Conservation (phyloP, 768 basidiomycete genomes). For the Flagelloscypha sp. region DNA sequence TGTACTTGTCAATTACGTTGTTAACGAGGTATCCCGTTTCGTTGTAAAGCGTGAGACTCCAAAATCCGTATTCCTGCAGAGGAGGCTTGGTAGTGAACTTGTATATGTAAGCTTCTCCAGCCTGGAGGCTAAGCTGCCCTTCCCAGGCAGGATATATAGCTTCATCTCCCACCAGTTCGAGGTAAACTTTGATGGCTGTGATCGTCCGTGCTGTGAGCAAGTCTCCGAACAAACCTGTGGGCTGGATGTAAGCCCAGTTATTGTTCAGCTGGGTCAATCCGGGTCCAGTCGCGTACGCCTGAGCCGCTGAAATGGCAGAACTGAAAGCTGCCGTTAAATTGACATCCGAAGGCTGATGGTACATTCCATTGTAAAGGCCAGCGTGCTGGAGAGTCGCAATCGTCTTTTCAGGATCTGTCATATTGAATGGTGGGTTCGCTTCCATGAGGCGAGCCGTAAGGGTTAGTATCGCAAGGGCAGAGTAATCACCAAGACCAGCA, state of each 20-base stretch:
- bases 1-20: constrained; percentile 1
- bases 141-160: constrained; percentile 5
- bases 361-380: constrained; percentile 1
- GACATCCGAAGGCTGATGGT: constrained; percentile 3
- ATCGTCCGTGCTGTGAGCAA: constrained; percentile 3
- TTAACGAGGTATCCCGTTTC: constrained; percentile 3
- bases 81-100: constrained; percentile 7
- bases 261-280: too few species aligned
- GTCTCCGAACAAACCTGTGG: constrained; percentile 2
- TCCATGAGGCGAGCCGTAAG: constrained; percentile 6
- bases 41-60: constrained; percentile 7
- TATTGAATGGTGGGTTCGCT: constrained; percentile 2
- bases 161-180: constrained; percentile 1
- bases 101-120: constrained; percentile 5
- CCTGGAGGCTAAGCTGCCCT: background rate
- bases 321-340: constrained; percentile 1
- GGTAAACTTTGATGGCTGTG: constrained; percentile 3
- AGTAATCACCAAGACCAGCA: too few species aligned
- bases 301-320: background rate
- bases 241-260: background rate
- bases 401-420: background rate
- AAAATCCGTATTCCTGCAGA: constrained; percentile 3
- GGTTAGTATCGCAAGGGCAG: constrained; percentile 2
- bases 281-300: too few species aligned
- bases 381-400: constrained; percentile 1